Evolutionary conservation across 805 yeast species (phyloP), one percentile per base, ranked within the genome.

Genomic region (Debaryomyces hansenii): DNA sequence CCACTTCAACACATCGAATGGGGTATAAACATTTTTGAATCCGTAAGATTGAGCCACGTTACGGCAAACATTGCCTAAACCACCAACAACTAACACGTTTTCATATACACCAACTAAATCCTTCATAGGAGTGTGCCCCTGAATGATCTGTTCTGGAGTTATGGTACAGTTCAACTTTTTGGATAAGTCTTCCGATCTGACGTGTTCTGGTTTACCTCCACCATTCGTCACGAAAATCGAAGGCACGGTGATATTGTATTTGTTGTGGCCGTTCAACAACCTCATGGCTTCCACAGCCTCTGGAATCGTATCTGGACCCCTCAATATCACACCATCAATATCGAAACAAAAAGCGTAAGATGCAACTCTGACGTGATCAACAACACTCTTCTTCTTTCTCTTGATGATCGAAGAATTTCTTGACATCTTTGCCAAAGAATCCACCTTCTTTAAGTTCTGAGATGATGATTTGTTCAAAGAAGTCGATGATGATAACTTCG

Each of bases 61-160:
- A 53, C 94, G 78, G 61, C 96, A 89, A 10, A 84, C 82, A 54
- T 89, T 90, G 38, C 94, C 90, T 20, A 87, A 82, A 54, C 96
- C 96, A 52, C 96, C 96, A 43, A 90, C 90, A 44, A 90, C 96
- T 39, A 90, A 70, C 4, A 90, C 95, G 46, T 85, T 86, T 47
- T 85, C 71, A 65, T 84, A 82, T 12, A 77, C 72, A 27, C 77
- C 78, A 11, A 84, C 87, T 59, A 89, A 74, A 59, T 87, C 95
- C 56, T 81, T 84, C 94, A 90, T 90, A 29, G 97, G 97, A 1
- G 97, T 90, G 66, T 90, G 96, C 50, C 96, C 96, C 67, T 90
- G 96, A 57, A 90, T 86, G 48, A 90, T 86, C 69, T 90, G 96
- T 45, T 83, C 89, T 37, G 82, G 82, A 10, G 84, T 78, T 48